These are phyloP conservation scores for Arthonia radiata DNA, from an alignment of 495 filamentous ascomycete genomes.

Conservation along the genomic window DNA sequence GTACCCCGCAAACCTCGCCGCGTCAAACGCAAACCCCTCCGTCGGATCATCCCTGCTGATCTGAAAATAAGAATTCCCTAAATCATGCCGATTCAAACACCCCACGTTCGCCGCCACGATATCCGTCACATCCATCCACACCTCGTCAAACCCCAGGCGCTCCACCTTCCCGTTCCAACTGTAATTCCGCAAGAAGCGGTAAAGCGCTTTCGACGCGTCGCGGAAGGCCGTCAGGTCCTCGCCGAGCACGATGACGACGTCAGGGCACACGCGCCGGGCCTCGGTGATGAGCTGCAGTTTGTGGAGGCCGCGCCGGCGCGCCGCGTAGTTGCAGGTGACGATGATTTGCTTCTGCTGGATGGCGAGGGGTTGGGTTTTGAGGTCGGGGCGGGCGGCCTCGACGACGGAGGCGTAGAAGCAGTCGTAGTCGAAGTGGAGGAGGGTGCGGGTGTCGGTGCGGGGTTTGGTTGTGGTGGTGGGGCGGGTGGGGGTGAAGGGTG, in stretches of 20 bases:
- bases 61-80: conserved; percentile 51
- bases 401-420: conserved; percentile 87
- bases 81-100: conserved; percentile 39
- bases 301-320: conserved; percentile 41
- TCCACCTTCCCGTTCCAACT: conserved; percentile 57
- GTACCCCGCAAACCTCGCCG: conserved; percentile 31
- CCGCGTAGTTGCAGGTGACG: conserved; percentile 88
- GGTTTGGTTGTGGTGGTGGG: conserved; percentile 20
- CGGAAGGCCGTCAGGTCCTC: conserved; percentile 73
- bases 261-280: conserved; percentile 57
- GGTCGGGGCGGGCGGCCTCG: conserved; percentile 48
- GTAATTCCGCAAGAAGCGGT: conserved; percentile 37
- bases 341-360: conserved; percentile 76
- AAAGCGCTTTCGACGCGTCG: conserved; percentile 60
- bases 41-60: conserved; percentile 54
- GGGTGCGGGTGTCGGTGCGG: no score
- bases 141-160: conserved; percentile 69
- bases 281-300: conserved; percentile 69
- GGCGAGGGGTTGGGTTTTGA: conserved; percentile 47
- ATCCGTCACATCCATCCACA: conserved; percentile 60
- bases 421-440: no score
- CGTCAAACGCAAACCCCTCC: conserved; percentile 54
- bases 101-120: conserved; percentile 56
- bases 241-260: conserved; percentile 62
- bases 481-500: conserved; percentile 14